Base-by-base conservation (phyloP, 768 basidiomycete species). In the Dioszegia aurantiaca region DNA sequence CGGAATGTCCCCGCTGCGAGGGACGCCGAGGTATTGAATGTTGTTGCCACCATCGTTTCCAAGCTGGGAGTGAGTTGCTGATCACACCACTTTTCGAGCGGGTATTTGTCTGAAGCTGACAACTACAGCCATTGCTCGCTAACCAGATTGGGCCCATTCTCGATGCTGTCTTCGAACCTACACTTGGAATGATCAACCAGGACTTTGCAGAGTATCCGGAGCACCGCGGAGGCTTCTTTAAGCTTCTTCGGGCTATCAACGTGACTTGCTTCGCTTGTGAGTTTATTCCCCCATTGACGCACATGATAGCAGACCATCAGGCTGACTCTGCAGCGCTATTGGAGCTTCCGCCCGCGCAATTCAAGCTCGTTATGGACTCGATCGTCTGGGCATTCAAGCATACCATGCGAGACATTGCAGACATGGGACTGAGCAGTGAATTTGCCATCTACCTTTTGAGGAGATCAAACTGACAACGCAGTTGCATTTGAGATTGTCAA, bases 331-430 rank as follows among this genome's bases (percentile, higher is more conserved):
- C 33, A 88, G 92, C 92, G 5, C 79, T 97, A 44, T 82, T 94
- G 56, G 84, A 84, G 24, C 83, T 95, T 59, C 90, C 91, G n/a
- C 87, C 91, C 10, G 78, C 82, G 44, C 90, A 95, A 78, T 97
- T 98, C 83, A 97, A 95, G 79, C 80, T 98, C 59, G 88, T 95
- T 77, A 97, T 95, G 85, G 94, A 98, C 77, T 92, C 90, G 60
- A 88, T 97, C 64, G 87, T 94, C 51, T 99, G 95, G 94, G 94
- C 92, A n/a, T 94, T 97, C 81, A 99, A 99, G 78, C 95, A 99
- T 79, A 97, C 90, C 16, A 92, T 95, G 90, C 85, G 94, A 55
- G 94, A 98, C 77, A 95, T 99, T 61, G 90, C 91, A 4, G 94
- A 98, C 73, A 89, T 87, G 41, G 80, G 80, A 21, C 59, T 81